A percentile compares a stretch with the other conserved stretches of the same genome.
phyloP scores from a whole-genome alignment of 2,329 filamentous ascomycete genomes.

The Huntiella bhutanensis region DNA sequence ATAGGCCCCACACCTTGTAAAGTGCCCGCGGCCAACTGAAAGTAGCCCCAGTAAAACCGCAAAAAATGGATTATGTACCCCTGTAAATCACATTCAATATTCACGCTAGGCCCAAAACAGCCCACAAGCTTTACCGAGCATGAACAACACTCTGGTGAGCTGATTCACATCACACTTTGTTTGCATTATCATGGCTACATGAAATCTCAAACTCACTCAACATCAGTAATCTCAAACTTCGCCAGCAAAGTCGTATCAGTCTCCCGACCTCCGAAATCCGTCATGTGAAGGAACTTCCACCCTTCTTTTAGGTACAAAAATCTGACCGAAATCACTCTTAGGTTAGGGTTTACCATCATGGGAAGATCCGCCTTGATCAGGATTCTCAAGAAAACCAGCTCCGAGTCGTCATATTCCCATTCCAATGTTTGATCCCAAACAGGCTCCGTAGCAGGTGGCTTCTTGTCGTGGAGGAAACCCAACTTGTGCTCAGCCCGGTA shows the following conservation, averaged over 20 bases:
- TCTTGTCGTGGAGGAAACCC: constrained; percentile 37
- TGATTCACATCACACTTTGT: too few species aligned
- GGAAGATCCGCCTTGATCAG: constrained; percentile 48
- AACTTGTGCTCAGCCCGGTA: constrained; percentile 40
- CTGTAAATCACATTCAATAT: too few species aligned
- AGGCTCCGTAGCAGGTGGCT: constrained; percentile 39
- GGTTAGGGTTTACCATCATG: constrained; percentile 41
- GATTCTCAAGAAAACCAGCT: constrained; percentile 43
- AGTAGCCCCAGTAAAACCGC: too few species aligned
- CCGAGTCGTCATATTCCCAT: constrained; percentile 51
- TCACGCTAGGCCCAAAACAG: too few species aligned
- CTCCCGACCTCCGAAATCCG: constrained; percentile 45
- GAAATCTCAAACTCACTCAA: not conserved
- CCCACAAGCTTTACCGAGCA: too few species aligned
- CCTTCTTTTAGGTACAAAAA: constrained; percentile 34
- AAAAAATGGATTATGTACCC: too few species aligned
- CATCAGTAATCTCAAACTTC: constrained; percentile 36
- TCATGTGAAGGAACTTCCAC: constrained; percentile 46
- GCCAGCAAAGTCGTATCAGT: constrained; percentile 43
- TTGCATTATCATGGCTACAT: too few species aligned
- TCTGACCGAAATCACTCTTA: constrained; percentile 41
- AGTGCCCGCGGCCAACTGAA: too few species aligned
- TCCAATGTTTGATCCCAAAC: constrained; percentile 47
- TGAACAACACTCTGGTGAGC: too few species aligned
- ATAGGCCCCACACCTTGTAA: too few species aligned